A percentile compares a stretch with the other conserved stretches of the same genome.
Conservation (phyloP, 2,329 filamentous ascomycete genomes). For the Parastagonospora nodorum region DNA sequence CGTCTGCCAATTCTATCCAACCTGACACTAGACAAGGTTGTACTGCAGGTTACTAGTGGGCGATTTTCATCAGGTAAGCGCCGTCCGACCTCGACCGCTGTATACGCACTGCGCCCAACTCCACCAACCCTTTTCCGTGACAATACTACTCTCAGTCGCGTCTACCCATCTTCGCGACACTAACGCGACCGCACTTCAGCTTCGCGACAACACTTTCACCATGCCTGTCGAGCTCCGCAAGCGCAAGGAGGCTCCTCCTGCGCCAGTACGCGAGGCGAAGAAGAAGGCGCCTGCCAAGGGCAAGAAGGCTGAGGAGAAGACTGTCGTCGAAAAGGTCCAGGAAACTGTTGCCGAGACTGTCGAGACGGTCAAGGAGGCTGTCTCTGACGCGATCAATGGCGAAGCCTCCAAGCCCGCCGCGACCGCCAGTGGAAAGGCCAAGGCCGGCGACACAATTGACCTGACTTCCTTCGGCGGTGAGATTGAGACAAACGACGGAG, state of each 20-base stretch:
- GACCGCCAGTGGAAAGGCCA: constrained; percentile 28
- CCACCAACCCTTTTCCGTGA: not conserved
- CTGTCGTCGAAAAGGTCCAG: constrained; percentile 42
- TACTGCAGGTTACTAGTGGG: constrained; percentile 17
- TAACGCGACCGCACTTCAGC: constrained; percentile 27
- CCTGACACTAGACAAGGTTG: constrained; percentile 13
- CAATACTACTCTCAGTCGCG: constrained; percentile 5
- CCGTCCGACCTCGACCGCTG: constrained; percentile 13
- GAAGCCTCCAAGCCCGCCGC: constrained; percentile 31
- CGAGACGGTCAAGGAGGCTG: constrained; percentile 39
- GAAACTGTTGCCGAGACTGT: constrained; percentile 40
- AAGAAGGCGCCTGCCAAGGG: constrained; percentile 52
- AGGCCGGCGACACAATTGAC: constrained; percentile 58
- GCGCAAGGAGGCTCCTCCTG: constrained; percentile 61
- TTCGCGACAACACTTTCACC: constrained; percentile 26
- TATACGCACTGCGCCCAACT: not conserved
- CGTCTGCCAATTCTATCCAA: constrained; percentile 7
- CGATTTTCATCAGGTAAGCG: constrained; percentile 14
- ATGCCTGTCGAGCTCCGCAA: constrained; percentile 66
- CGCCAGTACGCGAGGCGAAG: constrained; percentile 54
- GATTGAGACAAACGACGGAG: constrained; percentile 83
- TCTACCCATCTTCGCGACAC: constrained; percentile 23
- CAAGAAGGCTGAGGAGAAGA: constrained; percentile 39
- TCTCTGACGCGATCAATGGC: constrained; percentile 36
- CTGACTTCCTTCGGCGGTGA: constrained; percentile 67